Conservation (phyloP, 2,329 filamentous ascomycete genomes). For the Ophiocordyceps camponoti-leonardi region DNA sequence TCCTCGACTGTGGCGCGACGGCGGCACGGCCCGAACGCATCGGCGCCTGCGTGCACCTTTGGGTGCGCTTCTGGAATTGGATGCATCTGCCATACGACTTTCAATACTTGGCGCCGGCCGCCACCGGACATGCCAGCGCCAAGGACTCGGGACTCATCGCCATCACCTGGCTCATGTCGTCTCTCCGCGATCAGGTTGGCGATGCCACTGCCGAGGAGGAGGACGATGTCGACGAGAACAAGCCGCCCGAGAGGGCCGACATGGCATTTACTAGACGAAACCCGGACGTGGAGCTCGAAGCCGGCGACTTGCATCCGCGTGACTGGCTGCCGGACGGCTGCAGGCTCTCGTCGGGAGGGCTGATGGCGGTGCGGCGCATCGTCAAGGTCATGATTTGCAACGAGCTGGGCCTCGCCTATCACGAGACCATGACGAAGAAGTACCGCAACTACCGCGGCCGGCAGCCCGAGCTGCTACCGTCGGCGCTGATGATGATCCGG, state of each 20-base stretch:
- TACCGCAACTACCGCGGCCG: not conserved
- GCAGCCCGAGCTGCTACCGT: not conserved
- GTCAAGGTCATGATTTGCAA: slow-evolving; percentile 5
- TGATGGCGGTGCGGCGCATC: slow-evolving; percentile 3
- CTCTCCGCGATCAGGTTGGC: slow-evolving; percentile 6
- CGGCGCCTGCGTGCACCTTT: slow-evolving; percentile 5
- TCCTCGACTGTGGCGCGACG: slow-evolving; percentile 5
- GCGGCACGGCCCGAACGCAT: slow-evolving; percentile 2
- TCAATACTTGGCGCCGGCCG: slow-evolving; percentile 4
- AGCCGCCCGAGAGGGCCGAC: not conserved
- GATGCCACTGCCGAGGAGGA: slow-evolving; percentile 1
- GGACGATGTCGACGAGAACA: not conserved
- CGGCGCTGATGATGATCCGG: slow-evolving; percentile 1
- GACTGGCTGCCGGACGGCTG: slow-evolving; percentile 5
- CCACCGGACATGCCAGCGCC: not conserved
- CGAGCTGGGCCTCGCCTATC: slow-evolving; percentile 4
- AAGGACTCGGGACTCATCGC: slow-evolving; percentile 4
- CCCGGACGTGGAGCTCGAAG: not conserved
- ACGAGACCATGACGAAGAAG: slow-evolving; percentile 2
- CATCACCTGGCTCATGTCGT: slow-evolving; percentile 5
- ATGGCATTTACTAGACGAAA: not conserved
- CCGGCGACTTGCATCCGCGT: slow-evolving; percentile 1
- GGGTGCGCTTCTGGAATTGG: slow-evolving; percentile 6
- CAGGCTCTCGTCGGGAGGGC: not conserved
- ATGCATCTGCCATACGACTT: slow-evolving; percentile 6